phyloP scores from a whole-genome alignment of 805 yeast species.

The Candida manassasensis region DNA sequence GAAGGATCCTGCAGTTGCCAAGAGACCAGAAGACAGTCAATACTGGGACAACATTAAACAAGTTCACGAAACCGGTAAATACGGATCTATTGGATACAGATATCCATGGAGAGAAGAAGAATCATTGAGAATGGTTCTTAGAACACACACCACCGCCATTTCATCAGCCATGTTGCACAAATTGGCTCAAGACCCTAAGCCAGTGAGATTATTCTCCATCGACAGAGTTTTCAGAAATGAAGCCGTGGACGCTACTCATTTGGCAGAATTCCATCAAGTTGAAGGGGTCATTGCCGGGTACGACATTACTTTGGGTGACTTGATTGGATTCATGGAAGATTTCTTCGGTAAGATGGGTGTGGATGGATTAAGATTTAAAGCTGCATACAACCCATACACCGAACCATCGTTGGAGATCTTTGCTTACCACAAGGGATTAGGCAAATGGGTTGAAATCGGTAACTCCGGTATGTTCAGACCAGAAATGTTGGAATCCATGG shows the following conservation, averaged over 20 bases:
- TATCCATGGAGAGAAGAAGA: slow-evolving; percentile 96
- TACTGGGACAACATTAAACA: slow-evolving; percentile 74
- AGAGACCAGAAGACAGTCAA: slow-evolving; percentile 72
- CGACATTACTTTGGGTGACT: slow-evolving; percentile 88
- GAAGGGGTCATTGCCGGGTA: slow-evolving; percentile 99
- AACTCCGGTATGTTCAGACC: slow-evolving; percentile 99
- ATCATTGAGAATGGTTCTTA: slow-evolving; percentile 82
- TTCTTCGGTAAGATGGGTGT: slow-evolving; percentile 98
- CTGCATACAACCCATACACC: slow-evolving; percentile 98
- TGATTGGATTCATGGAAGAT: slow-evolving; percentile 97
- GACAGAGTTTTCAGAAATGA: slow-evolving; percentile 99
- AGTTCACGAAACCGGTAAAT: slow-evolving; percentile 87
- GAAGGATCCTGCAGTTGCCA: slow-evolving; percentile 84
- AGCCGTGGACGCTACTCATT: slow-evolving; percentile 98
- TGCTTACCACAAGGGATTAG: slow-evolving; percentile 92
- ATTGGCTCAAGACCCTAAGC: slow-evolving; percentile 83
- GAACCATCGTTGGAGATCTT: slow-evolving; percentile 98
- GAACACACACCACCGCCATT: slow-evolving; percentile 97
- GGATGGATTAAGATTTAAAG: slow-evolving; percentile 89
- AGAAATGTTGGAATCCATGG: slow-evolving; percentile 98
- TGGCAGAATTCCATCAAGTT: slow-evolving; percentile 98
- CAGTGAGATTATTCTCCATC: slow-evolving; percentile 88
- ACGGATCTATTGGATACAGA: slow-evolving; percentile 95
- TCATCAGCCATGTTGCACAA: slow-evolving; percentile 84
- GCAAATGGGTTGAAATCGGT: slow-evolving; percentile 98